Evolutionary conservation across 2,329 filamentous ascomycete species (phyloP).

Genomic region (Scleromitrula shiraiana): DNA sequence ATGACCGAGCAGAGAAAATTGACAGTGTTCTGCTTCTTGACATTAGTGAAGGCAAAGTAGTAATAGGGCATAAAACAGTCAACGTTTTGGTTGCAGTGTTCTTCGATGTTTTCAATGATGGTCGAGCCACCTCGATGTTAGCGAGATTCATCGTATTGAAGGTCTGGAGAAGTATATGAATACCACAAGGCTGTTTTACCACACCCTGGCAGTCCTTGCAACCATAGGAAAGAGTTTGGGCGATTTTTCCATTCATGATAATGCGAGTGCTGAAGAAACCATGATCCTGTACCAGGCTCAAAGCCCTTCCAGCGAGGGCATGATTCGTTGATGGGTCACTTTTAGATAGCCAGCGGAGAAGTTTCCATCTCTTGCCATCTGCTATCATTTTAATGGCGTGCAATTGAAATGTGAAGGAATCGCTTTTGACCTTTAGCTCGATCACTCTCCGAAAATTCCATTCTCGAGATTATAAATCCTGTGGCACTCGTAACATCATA

Average conservation of each 20-base stretch:
- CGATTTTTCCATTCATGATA: not conserved
- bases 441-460: not conserved
- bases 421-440: not conserved
- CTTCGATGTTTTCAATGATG: not conserved
- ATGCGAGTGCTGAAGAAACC: not conserved
- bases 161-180: not conserved
- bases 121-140: not conserved
- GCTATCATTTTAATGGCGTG: not conserved
- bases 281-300: not conserved
- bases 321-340: not conserved
- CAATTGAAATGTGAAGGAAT: not conserved
- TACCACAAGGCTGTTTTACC: slow-evolving; percentile 1
- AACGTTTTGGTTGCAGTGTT: not conserved
- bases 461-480: not conserved
- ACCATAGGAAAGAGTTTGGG: not conserved
- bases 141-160: not conserved
- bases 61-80: not conserved
- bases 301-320: not conserved
- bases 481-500: not conserved
- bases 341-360: not conserved
- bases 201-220: not conserved
- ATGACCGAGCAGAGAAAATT: not conserved
- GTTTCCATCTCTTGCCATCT: not conserved
- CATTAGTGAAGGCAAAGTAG: not conserved
- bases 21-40: not conserved